These are phyloP conservation scores for Naematelia aurantialba DNA, from an alignment of 768 basidiomycete genomes.

Conservation along the genomic window DNA sequence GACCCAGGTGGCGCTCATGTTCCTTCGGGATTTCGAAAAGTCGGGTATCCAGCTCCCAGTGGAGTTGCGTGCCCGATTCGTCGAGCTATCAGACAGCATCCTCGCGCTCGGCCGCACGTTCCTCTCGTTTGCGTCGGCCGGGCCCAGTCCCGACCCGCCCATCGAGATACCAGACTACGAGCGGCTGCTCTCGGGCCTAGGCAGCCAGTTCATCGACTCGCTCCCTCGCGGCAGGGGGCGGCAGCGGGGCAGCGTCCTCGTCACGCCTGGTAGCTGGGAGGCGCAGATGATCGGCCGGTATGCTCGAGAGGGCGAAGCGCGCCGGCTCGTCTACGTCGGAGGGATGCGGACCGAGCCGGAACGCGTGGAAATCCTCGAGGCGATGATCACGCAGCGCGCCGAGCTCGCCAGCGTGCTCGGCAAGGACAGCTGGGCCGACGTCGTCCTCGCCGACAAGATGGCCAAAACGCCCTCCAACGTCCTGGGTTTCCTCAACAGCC, in stretches of 20 bases:
- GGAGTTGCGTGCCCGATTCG: slow-evolving; percentile 71
- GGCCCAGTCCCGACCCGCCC: slow-evolving; percentile 24
- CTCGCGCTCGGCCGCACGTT: slow-evolving; percentile 82
- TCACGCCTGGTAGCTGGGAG: slow-evolving; percentile 82
- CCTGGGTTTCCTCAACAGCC: slow-evolving; percentile 72
- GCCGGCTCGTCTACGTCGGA: slow-evolving; percentile 77
- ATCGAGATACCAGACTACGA: slow-evolving; percentile 47
- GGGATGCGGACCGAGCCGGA: slow-evolving; percentile 65
- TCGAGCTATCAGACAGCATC: slow-evolving; percentile 84
- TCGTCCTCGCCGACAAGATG: slow-evolving; percentile 93
- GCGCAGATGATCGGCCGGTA: slow-evolving; percentile 91
- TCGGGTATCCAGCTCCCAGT: slow-evolving; percentile 88
- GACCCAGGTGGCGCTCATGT: slow-evolving; percentile 69
- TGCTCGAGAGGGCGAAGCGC: slow-evolving; percentile 76
- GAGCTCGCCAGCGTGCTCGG: slow-evolving; percentile 82
- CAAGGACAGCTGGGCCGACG: slow-evolving; percentile 76
- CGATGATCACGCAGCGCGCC: slow-evolving; percentile 68
- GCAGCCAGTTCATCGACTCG: slow-evolving; percentile 43
- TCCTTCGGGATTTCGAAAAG: slow-evolving; percentile 95
- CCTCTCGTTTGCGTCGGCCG: slow-evolving; percentile 50
- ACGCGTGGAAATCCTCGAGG: slow-evolving; percentile 73
- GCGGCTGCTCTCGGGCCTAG: slow-evolving; percentile 43
- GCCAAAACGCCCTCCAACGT: slow-evolving; percentile 92
- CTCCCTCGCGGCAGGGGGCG: slow-evolving; percentile 26
- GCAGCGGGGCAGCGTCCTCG: slow-evolving; percentile 50